Percentiles rank a stretch among this genome's conserved stretches.
Conservation (phyloP, 2,329 filamentous ascomycete genomes). For the Scedosporium aurantiacum region DNA sequence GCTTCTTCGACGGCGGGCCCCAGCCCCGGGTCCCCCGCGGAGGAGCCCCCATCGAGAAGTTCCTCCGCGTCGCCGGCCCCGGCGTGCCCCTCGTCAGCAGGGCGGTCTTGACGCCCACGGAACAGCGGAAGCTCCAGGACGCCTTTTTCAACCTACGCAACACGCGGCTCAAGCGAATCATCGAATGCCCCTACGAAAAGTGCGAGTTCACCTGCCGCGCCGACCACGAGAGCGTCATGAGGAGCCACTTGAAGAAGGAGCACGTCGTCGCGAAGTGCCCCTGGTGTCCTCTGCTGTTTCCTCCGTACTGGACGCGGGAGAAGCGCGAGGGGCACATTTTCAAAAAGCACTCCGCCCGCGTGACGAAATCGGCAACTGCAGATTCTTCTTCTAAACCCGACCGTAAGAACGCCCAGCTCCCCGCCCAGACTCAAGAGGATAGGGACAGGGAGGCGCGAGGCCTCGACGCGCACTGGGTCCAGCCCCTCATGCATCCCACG, state of each 20-base stretch:
- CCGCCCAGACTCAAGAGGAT: neutral
- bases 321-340: conserved; percentile 15
- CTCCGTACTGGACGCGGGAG: conserved; percentile 14
- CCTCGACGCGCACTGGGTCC: conserved; percentile 1
- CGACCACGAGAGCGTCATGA: conserved; percentile 17
- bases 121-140: conserved; percentile 22
- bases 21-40: conserved; percentile 24
- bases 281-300: conserved; percentile 18
- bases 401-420: neutral
- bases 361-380: neutral
- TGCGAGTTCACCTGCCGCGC: conserved; percentile 21
- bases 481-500: neutral
- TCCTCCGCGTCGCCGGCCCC: conserved; percentile 19
- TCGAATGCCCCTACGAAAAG: conserved; percentile 23
- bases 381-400: neutral
- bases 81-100: conserved; percentile 24
- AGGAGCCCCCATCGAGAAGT: conserved; percentile 23
- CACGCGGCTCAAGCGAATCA: conserved; percentile 13
- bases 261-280: conserved; percentile 20
- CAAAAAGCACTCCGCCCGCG: conserved; percentile 12
- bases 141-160: neutral
- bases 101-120: conserved; percentile 26
- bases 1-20: conserved; percentile 18
- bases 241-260: conserved; percentile 20
- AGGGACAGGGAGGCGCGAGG: neutral